Percentiles rank a stretch among this genome's conserved stretches.
These are phyloP conservation scores for Scheffersomyces ergatensis DNA, from an alignment of 805 yeast genomes.

Conservation along the genomic window DNA sequence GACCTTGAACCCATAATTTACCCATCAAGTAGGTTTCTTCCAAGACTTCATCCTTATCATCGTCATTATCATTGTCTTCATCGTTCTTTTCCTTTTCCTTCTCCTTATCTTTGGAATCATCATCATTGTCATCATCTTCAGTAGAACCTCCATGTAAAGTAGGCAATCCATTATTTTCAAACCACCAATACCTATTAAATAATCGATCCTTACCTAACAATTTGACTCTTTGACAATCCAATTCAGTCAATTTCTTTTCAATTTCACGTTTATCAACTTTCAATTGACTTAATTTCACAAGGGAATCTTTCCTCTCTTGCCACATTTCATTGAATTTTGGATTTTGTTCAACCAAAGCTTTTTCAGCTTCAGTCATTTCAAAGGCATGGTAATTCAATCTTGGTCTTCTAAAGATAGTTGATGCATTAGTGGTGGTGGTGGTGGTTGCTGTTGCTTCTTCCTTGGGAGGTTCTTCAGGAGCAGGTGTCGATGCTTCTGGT, in stretches of 20 bases:
- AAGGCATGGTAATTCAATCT: slow-evolving; percentile 24
- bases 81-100: slow-evolving; percentile 7
- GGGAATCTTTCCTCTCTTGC: slow-evolving; percentile 41
- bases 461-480: neutral
- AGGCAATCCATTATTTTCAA: slow-evolving; percentile 82
- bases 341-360: slow-evolving; percentile 35
- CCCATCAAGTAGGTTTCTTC: slow-evolving; percentile 76
- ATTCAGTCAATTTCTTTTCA: slow-evolving; percentile 62
- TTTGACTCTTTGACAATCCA: slow-evolving; percentile 75
- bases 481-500: neutral
- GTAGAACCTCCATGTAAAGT: slow-evolving; percentile 36
- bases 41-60: slow-evolving; percentile 42
- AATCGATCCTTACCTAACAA: slow-evolving; percentile 79
- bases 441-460: slow-evolving; percentile 3
- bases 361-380: slow-evolving; percentile 43
- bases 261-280: slow-evolving; percentile 48
- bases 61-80: slow-evolving; percentile 26
- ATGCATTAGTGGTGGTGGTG: neutral
- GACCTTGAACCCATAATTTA: slow-evolving; percentile 89
- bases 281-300: slow-evolving; percentile 43
- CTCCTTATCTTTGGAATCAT: slow-evolving; percentile 30
- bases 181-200: slow-evolving; percentile 93
- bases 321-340: slow-evolving; percentile 43
- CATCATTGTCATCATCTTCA: slow-evolving; percentile 43
- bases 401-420: slow-evolving; percentile 14